Evolutionary conservation across 179 eudicot species (phyloP), one percentile per base, ranked within the genome.

Genomic region (Spergularia azorica): DNA sequence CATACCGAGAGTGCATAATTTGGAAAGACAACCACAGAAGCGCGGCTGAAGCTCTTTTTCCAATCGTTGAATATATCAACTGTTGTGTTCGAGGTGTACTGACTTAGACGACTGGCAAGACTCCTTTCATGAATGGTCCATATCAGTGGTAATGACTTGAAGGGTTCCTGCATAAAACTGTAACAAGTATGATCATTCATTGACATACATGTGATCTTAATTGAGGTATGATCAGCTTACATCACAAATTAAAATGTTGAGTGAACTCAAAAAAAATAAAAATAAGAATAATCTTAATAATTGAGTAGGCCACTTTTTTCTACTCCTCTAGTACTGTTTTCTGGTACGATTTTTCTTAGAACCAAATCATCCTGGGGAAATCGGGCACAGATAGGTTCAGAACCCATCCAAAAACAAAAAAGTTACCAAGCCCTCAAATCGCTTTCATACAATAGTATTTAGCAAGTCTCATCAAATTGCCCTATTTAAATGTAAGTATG

Each of bases 11-110:
- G 87, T 75, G 84, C 89, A 75, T 88, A 84, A 74, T 93, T 87
- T 77, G 93, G 95, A 84, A 93, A 95, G 77, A 93, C 97, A 63
- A 90, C 85, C n/a, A 88, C 91, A 76, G 89, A 84, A 70, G 98
- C 87, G 26, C 91, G 95, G 73, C 73, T 82, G 81, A 93, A 95
- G 82, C 87, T 68, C 78, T 84, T 88, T 73, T 80, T 88, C 97
- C 98, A 95, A 60, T 85, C 87, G 75, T 85, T 85, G 12, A 85
- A 57, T 56, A 89, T 74, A 77, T 89, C 96, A 80, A 65, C 52
- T 78, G 85, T 83, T 75, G 86, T 90, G 76, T 73, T 85, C 41
- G 73, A 74, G 36, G 76, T 64, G 81, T 87, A 89, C 69, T 87
- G 89, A 72, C 76, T 85, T 79, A 89, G 78, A 74, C 79, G 90